Evolutionary conservation across 352 stramenopile genomes (phyloP).

Genomic region (Stramenopiles sp.): DNA sequence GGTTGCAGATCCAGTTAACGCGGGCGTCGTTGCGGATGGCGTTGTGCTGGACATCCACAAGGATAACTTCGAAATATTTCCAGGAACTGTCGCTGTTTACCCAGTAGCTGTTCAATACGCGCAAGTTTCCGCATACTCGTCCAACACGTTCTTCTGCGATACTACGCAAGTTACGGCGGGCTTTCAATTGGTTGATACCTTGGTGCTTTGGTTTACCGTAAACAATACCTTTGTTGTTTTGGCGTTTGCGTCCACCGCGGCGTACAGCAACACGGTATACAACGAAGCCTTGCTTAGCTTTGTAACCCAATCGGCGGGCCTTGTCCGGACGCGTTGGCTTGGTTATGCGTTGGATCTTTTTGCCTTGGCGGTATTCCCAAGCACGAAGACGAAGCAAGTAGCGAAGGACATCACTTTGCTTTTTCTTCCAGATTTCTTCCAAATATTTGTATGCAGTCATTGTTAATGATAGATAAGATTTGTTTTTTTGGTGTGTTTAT

Average conservation of each 20-base stretch:
- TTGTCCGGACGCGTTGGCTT: slow-evolving; percentile 93
- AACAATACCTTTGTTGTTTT: slow-evolving; percentile 98
- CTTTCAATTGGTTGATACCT: slow-evolving; percentile 99
- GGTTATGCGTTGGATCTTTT: slow-evolving; percentile 81
- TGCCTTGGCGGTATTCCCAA: slow-evolving; percentile 95
- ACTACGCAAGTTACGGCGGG: slow-evolving; percentile 87
- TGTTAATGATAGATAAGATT: too few species aligned
- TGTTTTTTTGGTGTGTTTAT: too few species aligned
- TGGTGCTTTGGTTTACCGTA: slow-evolving; percentile 99
- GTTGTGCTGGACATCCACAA: slow-evolving; percentile 92
- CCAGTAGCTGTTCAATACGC: slow-evolving; percentile 99
- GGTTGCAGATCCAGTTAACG: slow-evolving; percentile 99
- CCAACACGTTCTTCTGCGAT: slow-evolving; percentile 95
- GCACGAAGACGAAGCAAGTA: slow-evolving; percentile 95
- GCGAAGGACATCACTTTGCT: slow-evolving; percentile 98
- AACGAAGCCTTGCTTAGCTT: slow-evolving; percentile 98
- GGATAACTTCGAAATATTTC: slow-evolving; percentile 99
- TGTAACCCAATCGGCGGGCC: slow-evolving; percentile 96
- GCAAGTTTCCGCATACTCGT: slow-evolving; percentile 89
- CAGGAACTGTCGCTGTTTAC: slow-evolving; percentile 97
- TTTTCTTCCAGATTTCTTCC: slow-evolving; percentile 98
- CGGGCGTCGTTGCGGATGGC: slow-evolving; percentile 93
- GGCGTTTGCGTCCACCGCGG: slow-evolving; percentile 94
- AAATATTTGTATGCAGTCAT: slow-evolving; percentile 99
- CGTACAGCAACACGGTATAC: slow-evolving; percentile 90